Conservation (phyloP, 2,329 filamentous ascomycete genomes). For the Fusarium sp. region DNA sequence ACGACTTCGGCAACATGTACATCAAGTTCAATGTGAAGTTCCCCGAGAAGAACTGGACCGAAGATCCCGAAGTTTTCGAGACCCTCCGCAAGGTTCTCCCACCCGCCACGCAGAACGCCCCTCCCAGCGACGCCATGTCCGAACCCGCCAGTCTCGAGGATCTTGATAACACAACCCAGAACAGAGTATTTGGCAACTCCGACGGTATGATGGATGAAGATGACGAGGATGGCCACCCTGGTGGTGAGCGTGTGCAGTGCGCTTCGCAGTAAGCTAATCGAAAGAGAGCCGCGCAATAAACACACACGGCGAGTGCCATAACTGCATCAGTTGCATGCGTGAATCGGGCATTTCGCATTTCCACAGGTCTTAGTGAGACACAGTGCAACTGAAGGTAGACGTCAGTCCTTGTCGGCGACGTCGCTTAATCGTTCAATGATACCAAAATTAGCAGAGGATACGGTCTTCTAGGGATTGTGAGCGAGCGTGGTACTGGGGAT, state of each 20-base stretch:
- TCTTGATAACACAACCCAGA: slow-evolving; percentile 74
- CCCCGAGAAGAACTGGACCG: slow-evolving; percentile 80
- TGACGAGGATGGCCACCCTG: slow-evolving; percentile 79
- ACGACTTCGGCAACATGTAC: slow-evolving; percentile 95
- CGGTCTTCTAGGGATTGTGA: slow-evolving; percentile 12
- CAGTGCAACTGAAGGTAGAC: slow-evolving; percentile 34
- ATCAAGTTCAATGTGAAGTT: slow-evolving; percentile 99
- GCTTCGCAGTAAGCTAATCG: slow-evolving; percentile 78
- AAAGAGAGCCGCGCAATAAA: slow-evolving; percentile 28
- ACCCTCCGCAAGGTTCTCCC: slow-evolving; percentile 89
- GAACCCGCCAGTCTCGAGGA: slow-evolving; percentile 91
- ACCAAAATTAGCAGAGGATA: slow-evolving; percentile 41
- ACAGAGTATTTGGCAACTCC: slow-evolving; percentile 74
- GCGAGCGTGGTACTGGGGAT: slow-evolving; percentile 18
- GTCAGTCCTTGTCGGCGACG: slow-evolving; percentile 31
- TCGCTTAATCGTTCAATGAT: slow-evolving; percentile 47
- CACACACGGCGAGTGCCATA: slow-evolving; percentile 27
- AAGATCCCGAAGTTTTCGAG: slow-evolving; percentile 77
- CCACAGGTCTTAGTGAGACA: slow-evolving; percentile 6
- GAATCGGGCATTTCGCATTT: slow-evolving; percentile 8
- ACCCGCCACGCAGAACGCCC: slow-evolving; percentile 69
- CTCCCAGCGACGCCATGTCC: slow-evolving; percentile 88
- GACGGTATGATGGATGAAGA: slow-evolving; percentile 76
- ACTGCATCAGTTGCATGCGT: slow-evolving; percentile 30
- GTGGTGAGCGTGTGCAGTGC: slow-evolving; percentile 85